Conservation (phyloP, 1,284 basidiomycete species). For the Microbotryomycetes sp. region DNA sequence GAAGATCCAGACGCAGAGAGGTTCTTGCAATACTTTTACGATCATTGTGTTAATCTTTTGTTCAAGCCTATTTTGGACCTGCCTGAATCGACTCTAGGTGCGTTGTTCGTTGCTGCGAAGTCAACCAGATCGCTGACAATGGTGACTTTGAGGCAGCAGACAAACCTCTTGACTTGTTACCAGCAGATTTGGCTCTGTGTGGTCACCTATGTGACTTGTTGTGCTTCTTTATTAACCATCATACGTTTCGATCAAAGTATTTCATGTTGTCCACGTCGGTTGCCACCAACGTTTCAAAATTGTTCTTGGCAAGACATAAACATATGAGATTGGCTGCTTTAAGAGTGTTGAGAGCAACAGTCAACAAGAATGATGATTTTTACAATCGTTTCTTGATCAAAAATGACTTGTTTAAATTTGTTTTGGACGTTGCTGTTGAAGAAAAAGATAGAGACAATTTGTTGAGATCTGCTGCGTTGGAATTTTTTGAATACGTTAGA, state of each 20-base stretch:
- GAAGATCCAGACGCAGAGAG: constrained; percentile 79
- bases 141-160: constrained; percentile 5
- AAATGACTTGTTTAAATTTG: constrained; percentile 71
- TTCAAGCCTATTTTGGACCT: constrained; percentile 73
- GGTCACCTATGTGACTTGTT: constrained; percentile 61
- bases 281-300: constrained; percentile 62
- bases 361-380: constrained; percentile 80
- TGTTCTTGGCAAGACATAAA: constrained; percentile 69
- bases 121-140: no score
- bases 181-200: constrained; percentile 35
- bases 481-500: constrained; percentile 86
- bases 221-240: constrained; percentile 78
- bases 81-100: constrained; percentile 55
- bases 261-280: constrained; percentile 71
- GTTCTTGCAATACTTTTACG: constrained; percentile 89
- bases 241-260: constrained; percentile 79
- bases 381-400: constrained; percentile 78
- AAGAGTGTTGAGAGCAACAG: constrained; percentile 80
- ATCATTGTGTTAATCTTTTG: constrained; percentile 61
- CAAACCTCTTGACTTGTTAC: constrained; percentile 16
- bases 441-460: constrained; percentile 87
- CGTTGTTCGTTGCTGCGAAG: no score
- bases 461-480: constrained; percentile 86
- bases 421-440: constrained; percentile 70
- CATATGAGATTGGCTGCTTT: constrained; percentile 82